A percentile compares a stretch with the other conserved stretches of the same genome.
phyloP scores from a whole-genome alignment of 1,284 basidiomycete genomes.

The Singerocomus inundabilis region DNA sequence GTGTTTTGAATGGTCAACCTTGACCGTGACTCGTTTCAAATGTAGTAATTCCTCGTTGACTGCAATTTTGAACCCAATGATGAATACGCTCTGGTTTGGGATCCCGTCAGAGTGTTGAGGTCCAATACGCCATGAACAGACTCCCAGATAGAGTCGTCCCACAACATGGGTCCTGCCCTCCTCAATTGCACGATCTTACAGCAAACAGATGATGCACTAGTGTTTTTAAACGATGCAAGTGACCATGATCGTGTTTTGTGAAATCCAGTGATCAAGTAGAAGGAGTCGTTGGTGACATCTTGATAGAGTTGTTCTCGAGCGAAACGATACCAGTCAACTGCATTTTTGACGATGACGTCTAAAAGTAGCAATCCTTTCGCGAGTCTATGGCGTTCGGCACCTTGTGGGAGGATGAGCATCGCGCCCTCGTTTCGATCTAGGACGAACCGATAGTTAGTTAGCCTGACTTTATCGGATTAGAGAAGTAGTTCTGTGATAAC shows the following conservation, averaged over 20 bases:
- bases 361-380: not conserved
- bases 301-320: not conserved
- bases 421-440: not conserved
- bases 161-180: not conserved
- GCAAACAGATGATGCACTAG: not conserved
- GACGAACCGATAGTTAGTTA: not conserved
- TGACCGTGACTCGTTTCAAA: not conserved
- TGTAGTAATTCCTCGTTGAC: not conserved
- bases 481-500: not conserved
- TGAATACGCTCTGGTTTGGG: conserved; percentile 5
- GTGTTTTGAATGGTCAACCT: not conserved
- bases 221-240: conserved; percentile 3
- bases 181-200: not conserved
- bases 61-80: conserved; percentile 9
- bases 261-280: conserved; percentile 10
- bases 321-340: conserved; percentile 3
- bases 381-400: conserved; percentile 2
- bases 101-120: not conserved
- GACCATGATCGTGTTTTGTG: conserved; percentile 9
- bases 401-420: conserved; percentile 5
- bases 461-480: not conserved
- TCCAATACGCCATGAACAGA: not conserved
- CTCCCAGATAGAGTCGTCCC: not conserved
- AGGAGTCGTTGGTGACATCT: not conserved
- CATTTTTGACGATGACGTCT: not conserved